Base-by-base conservation (phyloP, 345 rosid species). In the Mangifera indica region DNA sequence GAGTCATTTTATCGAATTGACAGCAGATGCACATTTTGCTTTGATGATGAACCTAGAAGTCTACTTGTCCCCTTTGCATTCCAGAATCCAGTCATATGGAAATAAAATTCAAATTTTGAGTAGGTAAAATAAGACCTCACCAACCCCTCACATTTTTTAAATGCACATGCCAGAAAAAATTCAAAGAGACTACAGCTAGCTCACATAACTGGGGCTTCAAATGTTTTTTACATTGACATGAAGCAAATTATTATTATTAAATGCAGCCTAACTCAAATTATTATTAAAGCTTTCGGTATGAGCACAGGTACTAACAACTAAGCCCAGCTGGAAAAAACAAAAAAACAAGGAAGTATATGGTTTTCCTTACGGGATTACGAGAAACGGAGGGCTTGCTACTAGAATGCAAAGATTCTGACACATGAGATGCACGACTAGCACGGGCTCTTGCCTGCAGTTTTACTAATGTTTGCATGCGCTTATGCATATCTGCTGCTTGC, bases 401-500 rank as follows among this genome's bases (percentile, higher is more conserved):
- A 48, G 88, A 84, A 68, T 80, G 84, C 17, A 85, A 79, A 20
- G 91, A 87, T 65, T 84, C 93, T 15, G 89, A 73, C n/a, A 74
- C 40, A 11, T 84, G 77, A 51, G 80, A 63, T 1, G 32, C 32
- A 21, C 97, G 97, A 53, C 84, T 81, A 0, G 87, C 88, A 62
- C 93, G 89, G 18, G 95, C 94, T 60, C 89, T 90, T 53, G 89
- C 88, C 72, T 96, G 98, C 53, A 86, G 76, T 15, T 87, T 84
- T 64, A 90, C 85, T 77, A 93, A 78, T 9, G 98, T 83, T 75
- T 90, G 98, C 98, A 93, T 96, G 20, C 93, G 80, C 69, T 88
- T 89, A 48, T 90, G 84, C 97, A 88, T 87, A 67, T 87, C 91
- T 37, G 93, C 79, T 11, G 92, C 91, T 81, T 86, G 88, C 79